Evolutionary conservation across 208 protist species (phyloP).

Genomic region (Strigomonas culicis): DNA sequence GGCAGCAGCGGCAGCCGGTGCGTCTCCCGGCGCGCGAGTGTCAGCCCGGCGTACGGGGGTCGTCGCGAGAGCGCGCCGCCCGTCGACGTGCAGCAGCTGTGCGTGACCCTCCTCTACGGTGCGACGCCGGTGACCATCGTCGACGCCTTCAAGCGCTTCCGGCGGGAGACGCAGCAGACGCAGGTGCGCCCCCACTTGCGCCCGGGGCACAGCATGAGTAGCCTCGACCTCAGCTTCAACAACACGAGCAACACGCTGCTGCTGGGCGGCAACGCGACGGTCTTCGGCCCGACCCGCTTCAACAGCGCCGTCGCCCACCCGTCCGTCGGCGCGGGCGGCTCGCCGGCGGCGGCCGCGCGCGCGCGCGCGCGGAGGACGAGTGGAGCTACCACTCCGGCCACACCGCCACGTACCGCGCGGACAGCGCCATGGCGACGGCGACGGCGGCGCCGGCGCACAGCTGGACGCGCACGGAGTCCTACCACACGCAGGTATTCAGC

Average conservation of each 20-base stretch:
- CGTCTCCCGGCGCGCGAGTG: no score
- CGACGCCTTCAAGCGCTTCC: conserved; percentile 2
- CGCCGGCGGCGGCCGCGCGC: background rate
- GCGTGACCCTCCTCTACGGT: conserved; percentile 21
- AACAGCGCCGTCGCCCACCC: background rate
- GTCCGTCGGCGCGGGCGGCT: background rate
- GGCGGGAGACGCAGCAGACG: background rate
- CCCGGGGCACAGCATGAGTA: background rate
- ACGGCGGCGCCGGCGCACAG: background rate
- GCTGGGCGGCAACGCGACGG: background rate
- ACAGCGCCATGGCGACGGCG: background rate
- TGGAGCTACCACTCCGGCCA: background rate
- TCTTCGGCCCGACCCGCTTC: background rate
- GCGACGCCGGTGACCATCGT: conserved; percentile 15
- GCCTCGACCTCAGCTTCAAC: background rate
- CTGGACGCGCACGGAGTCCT: background rate
- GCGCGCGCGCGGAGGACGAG: background rate
- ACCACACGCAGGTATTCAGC: background rate
- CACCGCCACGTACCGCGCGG: background rate
- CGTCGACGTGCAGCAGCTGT: conserved; percentile 6
- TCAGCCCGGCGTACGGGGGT: no score
- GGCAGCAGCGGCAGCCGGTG: background rate
- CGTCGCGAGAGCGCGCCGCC: background rate
- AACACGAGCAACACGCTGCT: background rate
- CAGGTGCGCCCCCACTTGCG: background rate